Evolutionary conservation across 257 asterid genomes (phyloP), one percentile per base, ranked within the genome.

Genomic region (Gentiana macrophylla): DNA sequence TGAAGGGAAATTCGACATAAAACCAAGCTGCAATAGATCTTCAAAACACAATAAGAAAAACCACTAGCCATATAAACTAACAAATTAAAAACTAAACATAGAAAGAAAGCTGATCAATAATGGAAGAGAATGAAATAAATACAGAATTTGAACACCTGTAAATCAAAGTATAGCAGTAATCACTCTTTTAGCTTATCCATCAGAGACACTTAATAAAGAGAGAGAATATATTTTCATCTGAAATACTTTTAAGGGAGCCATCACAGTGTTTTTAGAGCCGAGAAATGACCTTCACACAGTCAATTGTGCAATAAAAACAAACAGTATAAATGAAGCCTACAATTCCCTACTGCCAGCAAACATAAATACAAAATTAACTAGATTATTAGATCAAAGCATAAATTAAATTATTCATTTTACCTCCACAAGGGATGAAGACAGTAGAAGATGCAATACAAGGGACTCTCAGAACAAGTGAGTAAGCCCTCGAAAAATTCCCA

Each of bases 401-500:
- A 24, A 24, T 24, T 24, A 24, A 24, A 24, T 24, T 24, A 24
- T 24, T 24, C 24, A 24, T 24, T 33, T 55, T 75, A 80, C 82
- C 84, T 72, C 52, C 47, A 4, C 24, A 41, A 41, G 59, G 37
- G 65, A 70, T 53, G 50, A 50, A 67, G 61, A 57, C 61, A 34
- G 70, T 32, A 10, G 61, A 54, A 57, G 62, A 62, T 55, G 62
- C 65, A 63, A 67, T 37, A 24, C 24, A 41, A 41, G 46, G 74
- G 68, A 73, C 72, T 56, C 35, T 60, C 34, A 58, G 58, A 65
- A 54, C 69, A 60, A 67, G 66, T 60, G 67, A 66, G 62, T 71
- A 62, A 74, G 35, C 71, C 77, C 68, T 56, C 73, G 46, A 49
- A 51, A n/a, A 70, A 55, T 52, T 61, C 67, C 61, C 24, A 45